Evolutionary conservation across 345 rosid genomes (phyloP).

Genomic region (Citrus medica): DNA sequence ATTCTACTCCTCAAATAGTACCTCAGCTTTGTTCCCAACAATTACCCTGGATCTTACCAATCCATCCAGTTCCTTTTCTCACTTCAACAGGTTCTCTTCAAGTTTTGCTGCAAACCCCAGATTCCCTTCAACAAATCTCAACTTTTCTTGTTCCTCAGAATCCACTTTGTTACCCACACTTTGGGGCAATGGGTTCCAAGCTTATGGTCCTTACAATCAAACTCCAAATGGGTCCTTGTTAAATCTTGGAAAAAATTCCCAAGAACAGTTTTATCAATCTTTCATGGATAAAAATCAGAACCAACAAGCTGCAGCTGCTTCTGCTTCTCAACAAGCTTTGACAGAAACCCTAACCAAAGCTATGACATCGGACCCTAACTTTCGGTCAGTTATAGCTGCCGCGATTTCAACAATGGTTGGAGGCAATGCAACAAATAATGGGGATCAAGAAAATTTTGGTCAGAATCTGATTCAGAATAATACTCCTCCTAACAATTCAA

Average conservation of each 20-base stretch:
- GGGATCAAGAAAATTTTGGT: conserved; percentile 2
- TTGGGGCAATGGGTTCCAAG: conserved; percentile 48
- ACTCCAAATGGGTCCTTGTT: conserved; percentile 20
- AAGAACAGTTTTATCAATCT: conserved; percentile 22
- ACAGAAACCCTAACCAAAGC: conserved; percentile 67
- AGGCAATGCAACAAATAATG: conserved; percentile 21
- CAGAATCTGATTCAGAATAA: conserved; percentile 15
- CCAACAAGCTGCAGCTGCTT: conserved; percentile 1
- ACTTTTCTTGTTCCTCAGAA: conserved; percentile 45
- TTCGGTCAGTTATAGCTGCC: conserved; percentile 61
- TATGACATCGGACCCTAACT: conserved; percentile 63
- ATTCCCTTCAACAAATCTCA: conserved; percentile 52
- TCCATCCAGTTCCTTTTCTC: conserved; percentile 34
- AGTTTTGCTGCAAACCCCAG: conserved; percentile 27
- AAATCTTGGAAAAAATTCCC: conserved; percentile 32
- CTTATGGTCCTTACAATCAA: conserved; percentile 27
- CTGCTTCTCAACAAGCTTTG: conserved; percentile 39
- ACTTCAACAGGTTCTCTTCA: conserved; percentile 41
- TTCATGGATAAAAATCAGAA: conserved; percentile 16
- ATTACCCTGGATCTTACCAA: conserved; percentile 80
- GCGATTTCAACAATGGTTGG: conserved; percentile 75
- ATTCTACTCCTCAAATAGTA: conserved; percentile 37
- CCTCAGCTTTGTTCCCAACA: conserved; percentile 55
- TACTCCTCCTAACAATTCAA: not conserved
- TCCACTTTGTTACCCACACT: conserved; percentile 37